Evolutionary conservation across 1,139 yeast species (phyloP), one percentile per base, ranked within the genome.

Genomic region (Geotrichum klebahnii): DNA sequence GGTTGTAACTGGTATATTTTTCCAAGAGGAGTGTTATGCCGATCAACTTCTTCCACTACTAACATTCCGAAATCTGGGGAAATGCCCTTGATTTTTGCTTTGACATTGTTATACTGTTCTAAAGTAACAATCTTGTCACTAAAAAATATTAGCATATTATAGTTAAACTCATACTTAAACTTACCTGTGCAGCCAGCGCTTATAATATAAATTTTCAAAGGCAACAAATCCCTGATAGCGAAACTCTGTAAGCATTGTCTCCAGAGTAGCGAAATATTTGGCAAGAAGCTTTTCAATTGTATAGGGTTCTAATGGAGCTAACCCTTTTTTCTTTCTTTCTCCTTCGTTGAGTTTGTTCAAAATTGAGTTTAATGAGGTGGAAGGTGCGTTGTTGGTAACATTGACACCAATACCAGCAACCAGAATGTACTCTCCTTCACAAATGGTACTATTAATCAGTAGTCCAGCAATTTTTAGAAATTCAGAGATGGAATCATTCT

Each of bases 331-430:
- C 1, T 59, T 61, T 49, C 89, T 69, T 37, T 76, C 66, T 1
- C 36, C 40, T 17, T 64, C 70, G 61, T 88, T 89, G 60, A 62
- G 51, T 46, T 76, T 73, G 3, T 72, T 75, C 37, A 92, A 73
- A 43, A 89, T 82, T 14, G 79, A 63, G 61, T 90, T 89, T 48
- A 92, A 69, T 0, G 97, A 89, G 0, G 95, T 87, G 0, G 97
- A 86, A 6, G 98, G 98, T 0, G 94, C 90, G n/a, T 79, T 77
- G 65, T 88, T 89, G 46, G 79, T 79, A 1, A 90, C 82, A 61
- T 92, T 94, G 51, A 89, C 73, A 14, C 99, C 98, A 9, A 87
- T 81, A 1, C 98, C 98, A 67, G 87, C 78, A 29, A 84, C 74
- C 44, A 76, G 64, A 34, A 83, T 73, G 63, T 81, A 84, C 49